phyloP scores from a whole-genome alignment of 2,329 filamentous ascomycete genomes.

The Pseudogymnoascus sp. region DNA sequence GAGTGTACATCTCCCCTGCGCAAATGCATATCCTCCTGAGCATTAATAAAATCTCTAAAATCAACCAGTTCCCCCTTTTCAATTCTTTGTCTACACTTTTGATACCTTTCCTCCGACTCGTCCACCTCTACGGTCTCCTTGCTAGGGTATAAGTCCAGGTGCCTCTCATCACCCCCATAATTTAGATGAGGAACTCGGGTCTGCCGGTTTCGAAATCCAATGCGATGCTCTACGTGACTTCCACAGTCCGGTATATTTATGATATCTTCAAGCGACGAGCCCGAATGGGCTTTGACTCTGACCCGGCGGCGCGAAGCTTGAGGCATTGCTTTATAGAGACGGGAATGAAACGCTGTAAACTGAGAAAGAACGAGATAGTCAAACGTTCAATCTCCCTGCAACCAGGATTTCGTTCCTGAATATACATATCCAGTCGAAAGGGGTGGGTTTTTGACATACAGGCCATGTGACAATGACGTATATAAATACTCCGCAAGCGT shows the following conservation, averaged over 20 bases:
- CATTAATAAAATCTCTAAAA: slow-evolving; percentile 31
- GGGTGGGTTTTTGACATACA: no score
- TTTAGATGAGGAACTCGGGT: slow-evolving; percentile 33
- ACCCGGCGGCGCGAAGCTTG: background rate
- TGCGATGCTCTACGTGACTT: slow-evolving; percentile 30
- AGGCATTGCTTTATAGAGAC: no score
- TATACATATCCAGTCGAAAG: no score
- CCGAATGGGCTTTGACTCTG: slow-evolving; percentile 27
- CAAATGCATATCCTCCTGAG: slow-evolving; percentile 34
- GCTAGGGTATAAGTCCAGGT: slow-evolving; percentile 11
- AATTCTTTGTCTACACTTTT: slow-evolving; percentile 6
- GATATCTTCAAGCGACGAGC: slow-evolving; percentile 34
- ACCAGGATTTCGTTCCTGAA: no score
- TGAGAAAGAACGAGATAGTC: no score
- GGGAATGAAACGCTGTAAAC: no score
- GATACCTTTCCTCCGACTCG: background rate
- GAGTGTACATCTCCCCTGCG: slow-evolving; percentile 36
- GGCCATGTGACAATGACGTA: no score
- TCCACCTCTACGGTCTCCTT: background rate
- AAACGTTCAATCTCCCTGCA: no score
- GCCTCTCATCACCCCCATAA: slow-evolving; percentile 24
- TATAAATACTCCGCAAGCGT: no score
- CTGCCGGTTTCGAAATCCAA: slow-evolving; percentile 32
- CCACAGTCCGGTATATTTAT: slow-evolving; percentile 36
- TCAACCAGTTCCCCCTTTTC: slow-evolving; percentile 29